Evolutionary conservation across 2,329 filamentous ascomycete species (phyloP), one percentile per base, ranked within the genome.

Genomic region (Arthroderma sp.): DNA sequence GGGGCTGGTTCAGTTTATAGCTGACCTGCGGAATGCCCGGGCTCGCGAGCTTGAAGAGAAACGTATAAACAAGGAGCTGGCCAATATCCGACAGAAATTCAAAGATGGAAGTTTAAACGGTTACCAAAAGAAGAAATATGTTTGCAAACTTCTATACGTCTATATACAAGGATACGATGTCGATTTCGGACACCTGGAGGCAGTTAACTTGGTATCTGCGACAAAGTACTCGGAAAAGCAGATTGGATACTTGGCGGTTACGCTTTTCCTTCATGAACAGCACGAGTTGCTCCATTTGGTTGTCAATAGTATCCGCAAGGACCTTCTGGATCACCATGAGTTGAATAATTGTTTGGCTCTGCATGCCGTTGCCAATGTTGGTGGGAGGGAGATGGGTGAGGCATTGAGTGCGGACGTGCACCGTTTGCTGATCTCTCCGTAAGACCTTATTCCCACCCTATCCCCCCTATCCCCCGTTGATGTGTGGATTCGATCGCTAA

Each of bases 41-140:
- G 91, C 93, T 39, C 78, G 93, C 50, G 91, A 98, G 64, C 70
- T 98, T 51, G 91, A 98, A 65, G 91, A 98, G 72, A 98, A 98
- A 75, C 78, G 91, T 61, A 96, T 98, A 71, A 98, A 98, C 67
- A 98, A 98, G 72, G 91, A 98, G 70, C 70, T 98, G 64, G 91
- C 91, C 61, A 98, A 98, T 61, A 98, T 98, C 63, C 80, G 86
- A 59, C 86, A 95, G 69, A 96, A 96, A 68, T 98, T 96, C 73
- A 94, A 94, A 75, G 85, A 91, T 63, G 88, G 87, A 52, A 91
- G 76, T 60, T 71, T 98, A 47, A 94, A 83, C 61, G 93, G 91
- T 53, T 98, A 98, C 62, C 87, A 95, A 72, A 95, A 93, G 74
- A 98, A 98, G 77, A 98, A 98, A 83, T 98, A 98, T 63, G 91